Conservation (phyloP, 139 green algal species). For the Chloropicon primus region DNA sequence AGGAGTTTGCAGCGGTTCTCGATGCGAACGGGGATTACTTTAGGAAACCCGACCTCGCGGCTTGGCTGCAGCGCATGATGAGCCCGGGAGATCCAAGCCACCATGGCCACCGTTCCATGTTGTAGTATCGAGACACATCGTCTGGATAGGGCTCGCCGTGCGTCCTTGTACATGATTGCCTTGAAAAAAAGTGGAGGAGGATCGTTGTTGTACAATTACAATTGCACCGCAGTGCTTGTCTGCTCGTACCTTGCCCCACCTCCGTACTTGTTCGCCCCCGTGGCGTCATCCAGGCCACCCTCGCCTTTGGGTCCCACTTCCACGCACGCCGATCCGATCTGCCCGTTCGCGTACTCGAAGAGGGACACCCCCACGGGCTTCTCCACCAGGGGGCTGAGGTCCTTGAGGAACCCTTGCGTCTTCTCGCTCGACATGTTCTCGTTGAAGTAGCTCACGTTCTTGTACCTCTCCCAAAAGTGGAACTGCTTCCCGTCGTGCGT, state of each 20-base stretch:
- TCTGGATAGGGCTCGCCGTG: too few relatives aligned
- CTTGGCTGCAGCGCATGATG: not conserved
- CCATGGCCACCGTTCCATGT: too few relatives aligned
- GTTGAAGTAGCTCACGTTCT: not conserved
- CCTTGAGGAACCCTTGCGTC: not conserved
- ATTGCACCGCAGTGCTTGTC: not conserved
- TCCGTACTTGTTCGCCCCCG: not conserved
- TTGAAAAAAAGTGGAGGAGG: slow-evolving; percentile 1
- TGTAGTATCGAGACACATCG: too few relatives aligned
- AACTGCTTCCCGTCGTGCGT: not conserved
- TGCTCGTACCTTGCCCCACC: not conserved
- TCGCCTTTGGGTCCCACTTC: not conserved
- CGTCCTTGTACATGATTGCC: not conserved
- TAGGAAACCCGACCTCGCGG: not conserved
- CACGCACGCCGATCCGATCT: not conserved
- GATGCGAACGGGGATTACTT: not conserved
- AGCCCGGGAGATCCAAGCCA: too few relatives aligned
- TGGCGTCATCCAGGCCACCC: not conserved
- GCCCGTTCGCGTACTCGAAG: not conserved
- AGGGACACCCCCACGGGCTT: not conserved
- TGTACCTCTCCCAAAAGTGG: not conserved
- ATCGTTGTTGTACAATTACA: too few relatives aligned
- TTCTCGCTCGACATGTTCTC: not conserved
- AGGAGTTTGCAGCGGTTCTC: not conserved
- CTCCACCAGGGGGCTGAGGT: not conserved